These are phyloP conservation scores for Actinidia arguta DNA, from an alignment of 179 eudicot species.

Conservation along the genomic window DNA sequence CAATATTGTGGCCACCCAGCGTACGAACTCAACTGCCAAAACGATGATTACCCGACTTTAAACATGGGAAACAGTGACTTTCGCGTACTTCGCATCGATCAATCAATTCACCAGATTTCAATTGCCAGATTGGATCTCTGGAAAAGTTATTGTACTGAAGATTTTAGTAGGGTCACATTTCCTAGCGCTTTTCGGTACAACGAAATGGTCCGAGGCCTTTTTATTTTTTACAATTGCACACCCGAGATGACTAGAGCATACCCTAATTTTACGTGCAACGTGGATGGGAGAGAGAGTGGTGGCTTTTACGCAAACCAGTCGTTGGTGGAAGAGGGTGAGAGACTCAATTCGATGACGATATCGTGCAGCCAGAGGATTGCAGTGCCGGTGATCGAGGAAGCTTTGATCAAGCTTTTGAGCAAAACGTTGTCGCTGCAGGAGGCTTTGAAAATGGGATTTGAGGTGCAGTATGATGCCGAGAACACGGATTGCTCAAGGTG, in stretches of 20 bases:
- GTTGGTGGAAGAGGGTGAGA: neutral
- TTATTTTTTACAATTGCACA: too few species aligned
- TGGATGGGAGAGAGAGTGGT: neutral
- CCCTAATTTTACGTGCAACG: neutral
- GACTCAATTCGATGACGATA: neutral
- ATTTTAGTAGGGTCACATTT: neutral
- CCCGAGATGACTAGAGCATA: too few species aligned
- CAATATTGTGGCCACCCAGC: conserved; percentile 37
- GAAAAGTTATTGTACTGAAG: neutral
- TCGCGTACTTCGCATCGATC: neutral
- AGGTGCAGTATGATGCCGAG: neutral
- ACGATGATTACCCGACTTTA: neutral
- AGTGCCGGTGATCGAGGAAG: neutral
- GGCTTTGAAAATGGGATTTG: neutral
- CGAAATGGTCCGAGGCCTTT: neutral
- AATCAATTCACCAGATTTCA: neutral
- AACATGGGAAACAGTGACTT: neutral
- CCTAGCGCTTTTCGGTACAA: too few species aligned
- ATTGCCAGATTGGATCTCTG: neutral
- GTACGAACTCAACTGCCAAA: conserved; percentile 32
- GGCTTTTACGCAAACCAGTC: neutral
- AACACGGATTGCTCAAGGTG: neutral
- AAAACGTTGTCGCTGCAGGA: neutral
- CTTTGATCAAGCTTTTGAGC: neutral
- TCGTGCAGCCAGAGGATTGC: neutral